Evolutionary conservation across 495 filamentous ascomycete genomes (phyloP).

Genomic region (Aspergillus taichungensis): DNA sequence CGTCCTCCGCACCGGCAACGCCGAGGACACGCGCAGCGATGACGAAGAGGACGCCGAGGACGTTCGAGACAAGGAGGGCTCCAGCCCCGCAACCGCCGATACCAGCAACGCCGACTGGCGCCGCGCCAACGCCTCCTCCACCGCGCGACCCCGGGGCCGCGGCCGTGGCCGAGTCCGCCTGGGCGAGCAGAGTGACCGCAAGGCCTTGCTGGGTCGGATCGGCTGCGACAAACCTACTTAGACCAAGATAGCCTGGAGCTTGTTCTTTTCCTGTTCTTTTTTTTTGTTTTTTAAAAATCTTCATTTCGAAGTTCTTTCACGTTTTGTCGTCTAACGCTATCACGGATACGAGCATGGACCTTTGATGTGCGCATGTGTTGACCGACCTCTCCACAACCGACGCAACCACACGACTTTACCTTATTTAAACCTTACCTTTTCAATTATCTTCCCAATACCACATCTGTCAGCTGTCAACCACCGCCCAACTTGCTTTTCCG

Average conservation of each 20-base stretch:
- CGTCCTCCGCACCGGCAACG: conserved; percentile 65
- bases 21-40: conserved; percentile 82
- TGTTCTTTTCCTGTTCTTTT: conserved; percentile 3
- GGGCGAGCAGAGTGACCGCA: conserved; percentile 61
- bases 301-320: background rate
- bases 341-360: conserved; percentile 9
- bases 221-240: conserved; percentile 59
- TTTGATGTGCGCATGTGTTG: conserved; percentile 5
- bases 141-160: conserved; percentile 27
- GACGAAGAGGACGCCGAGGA: conserved; percentile 63
- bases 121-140: conserved; percentile 24
- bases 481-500: background rate
- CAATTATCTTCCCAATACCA: too few relatives aligned
- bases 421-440: too few relatives aligned
- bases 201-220: conserved; percentile 63
- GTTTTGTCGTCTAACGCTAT: conserved; percentile 7
- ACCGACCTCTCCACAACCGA: background rate
- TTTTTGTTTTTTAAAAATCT: background rate
- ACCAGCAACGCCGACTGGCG: conserved; percentile 37
- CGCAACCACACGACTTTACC: too few relatives aligned
- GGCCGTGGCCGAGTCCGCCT: conserved; percentile 45
- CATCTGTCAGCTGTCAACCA: too few relatives aligned
- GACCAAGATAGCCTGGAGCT: background rate
- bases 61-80: conserved; percentile 30
- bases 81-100: conserved; percentile 19